Conservation (phyloP, 495 filamentous ascomycete genomes). For the Beverwykella pulmonaria region DNA sequence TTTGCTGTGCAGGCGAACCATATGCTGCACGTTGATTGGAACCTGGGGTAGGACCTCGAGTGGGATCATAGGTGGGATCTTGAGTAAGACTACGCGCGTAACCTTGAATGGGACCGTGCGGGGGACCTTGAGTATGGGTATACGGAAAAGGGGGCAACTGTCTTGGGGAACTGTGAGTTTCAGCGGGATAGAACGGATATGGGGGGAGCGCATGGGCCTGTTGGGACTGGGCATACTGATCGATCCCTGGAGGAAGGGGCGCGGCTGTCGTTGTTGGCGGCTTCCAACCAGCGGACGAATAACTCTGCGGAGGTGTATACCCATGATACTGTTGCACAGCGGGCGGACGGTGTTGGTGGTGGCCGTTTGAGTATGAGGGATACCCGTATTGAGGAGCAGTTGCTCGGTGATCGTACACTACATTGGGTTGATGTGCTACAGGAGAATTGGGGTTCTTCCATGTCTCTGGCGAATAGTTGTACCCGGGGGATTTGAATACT, state of each 20-base stretch:
- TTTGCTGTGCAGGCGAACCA: slow-evolving; percentile 14
- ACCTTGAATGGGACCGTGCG: neutral
- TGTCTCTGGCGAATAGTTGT: slow-evolving; percentile 29
- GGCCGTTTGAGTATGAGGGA: neutral
- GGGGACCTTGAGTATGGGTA: slow-evolving; percentile 9
- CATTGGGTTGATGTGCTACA: slow-evolving; percentile 35
- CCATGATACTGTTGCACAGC: slow-evolving; percentile 3
- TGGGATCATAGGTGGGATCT: slow-evolving; percentile 3
- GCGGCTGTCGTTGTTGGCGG: slow-evolving; percentile 7
- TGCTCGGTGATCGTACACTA: slow-evolving; percentile 28
- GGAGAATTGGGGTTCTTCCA: slow-evolving; percentile 35
- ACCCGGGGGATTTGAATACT: slow-evolving; percentile 16
- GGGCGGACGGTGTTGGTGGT: slow-evolving; percentile 9
- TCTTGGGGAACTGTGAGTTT: neutral
- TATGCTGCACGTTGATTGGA: slow-evolving; percentile 14
- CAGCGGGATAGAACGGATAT: slow-evolving; percentile 29
- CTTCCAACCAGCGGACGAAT: slow-evolving; percentile 9
- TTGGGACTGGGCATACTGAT: slow-evolving; percentile 15
- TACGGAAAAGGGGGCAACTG: slow-evolving; percentile 23
- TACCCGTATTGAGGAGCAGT: slow-evolving; percentile 35
- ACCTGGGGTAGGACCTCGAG: slow-evolving; percentile 11
- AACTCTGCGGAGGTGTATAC: neutral
- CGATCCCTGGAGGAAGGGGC: slow-evolving; percentile 6
- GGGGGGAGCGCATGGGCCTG: slow-evolving; percentile 11
- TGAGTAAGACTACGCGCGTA: slow-evolving; percentile 8